A percentile compares a stretch with the other conserved stretches of the same genome.
Evolutionary conservation across 2,329 filamentous ascomycete species (phyloP).

Genomic region (Pseudocercospora macadamiae): DNA sequence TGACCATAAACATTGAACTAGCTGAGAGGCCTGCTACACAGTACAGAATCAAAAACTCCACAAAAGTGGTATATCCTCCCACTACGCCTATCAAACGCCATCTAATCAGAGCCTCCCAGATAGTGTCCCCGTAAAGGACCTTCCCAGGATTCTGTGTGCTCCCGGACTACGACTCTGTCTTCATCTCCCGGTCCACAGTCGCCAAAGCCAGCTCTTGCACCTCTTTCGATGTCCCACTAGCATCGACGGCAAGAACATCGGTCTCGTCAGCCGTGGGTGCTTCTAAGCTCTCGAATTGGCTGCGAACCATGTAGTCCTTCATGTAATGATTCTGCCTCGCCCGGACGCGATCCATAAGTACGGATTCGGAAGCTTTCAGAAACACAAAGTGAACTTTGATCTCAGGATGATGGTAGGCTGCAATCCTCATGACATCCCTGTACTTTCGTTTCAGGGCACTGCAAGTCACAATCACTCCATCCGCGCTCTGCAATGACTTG

Average conservation of each 20-base stretch:
- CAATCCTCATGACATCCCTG: constrained; percentile 68
- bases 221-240: constrained; percentile 44
- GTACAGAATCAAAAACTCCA: neutral
- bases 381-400: constrained; percentile 83
- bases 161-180: constrained; percentile 10
- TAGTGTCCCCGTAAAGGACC: neutral
- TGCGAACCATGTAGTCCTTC: constrained; percentile 92
- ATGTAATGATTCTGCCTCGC: constrained; percentile 86
- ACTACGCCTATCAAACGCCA: constrained; percentile 8
- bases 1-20: too few species aligned
- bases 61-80: constrained; percentile 12
- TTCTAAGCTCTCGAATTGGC: constrained; percentile 88
- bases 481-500: constrained; percentile 33
- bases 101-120: neutral
- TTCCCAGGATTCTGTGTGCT: neutral
- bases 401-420: constrained; percentile 49
- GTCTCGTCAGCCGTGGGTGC: constrained; percentile 65
- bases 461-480: constrained; percentile 89
- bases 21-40: neutral
- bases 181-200: constrained; percentile 44
- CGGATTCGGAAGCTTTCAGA: constrained; percentile 74
- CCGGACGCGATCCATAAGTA: constrained; percentile 74
- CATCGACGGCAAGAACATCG: constrained; percentile 52
- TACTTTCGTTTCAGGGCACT: constrained; percentile 97
- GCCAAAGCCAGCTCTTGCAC: constrained; percentile 45